Evolutionary conservation across 495 filamentous ascomycete genomes (phyloP).

Genomic region (Hypoxylon lenormandii): DNA sequence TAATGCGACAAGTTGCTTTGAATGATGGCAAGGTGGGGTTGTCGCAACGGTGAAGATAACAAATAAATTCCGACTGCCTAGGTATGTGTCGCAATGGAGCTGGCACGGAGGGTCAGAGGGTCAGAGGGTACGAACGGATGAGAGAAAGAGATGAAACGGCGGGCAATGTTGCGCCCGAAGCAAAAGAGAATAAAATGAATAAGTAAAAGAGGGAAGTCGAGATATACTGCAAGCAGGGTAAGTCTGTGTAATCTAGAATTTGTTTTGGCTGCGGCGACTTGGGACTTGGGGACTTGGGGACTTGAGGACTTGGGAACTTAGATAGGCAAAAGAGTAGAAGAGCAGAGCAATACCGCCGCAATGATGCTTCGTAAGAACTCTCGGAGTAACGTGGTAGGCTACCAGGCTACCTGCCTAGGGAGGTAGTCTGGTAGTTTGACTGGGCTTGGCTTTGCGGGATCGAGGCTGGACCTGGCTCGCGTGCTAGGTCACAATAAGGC

Average conservation of each 20-base stretch:
- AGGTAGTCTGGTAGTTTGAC: too few relatives aligned
- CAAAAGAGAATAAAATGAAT: not conserved
- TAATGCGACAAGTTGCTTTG: constrained; percentile 47
- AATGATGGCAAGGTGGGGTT: constrained; percentile 47
- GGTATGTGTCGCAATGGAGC: constrained; percentile 25
- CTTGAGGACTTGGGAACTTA: not conserved
- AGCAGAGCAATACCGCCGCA: constrained; percentile 39
- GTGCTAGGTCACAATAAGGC: constrained; percentile 19
- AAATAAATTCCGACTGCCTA: constrained; percentile 40
- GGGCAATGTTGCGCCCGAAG: not conserved
- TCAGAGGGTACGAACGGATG: constrained; percentile 11
- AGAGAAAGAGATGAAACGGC: not conserved
- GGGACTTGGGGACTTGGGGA: too few relatives aligned
- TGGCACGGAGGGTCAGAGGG: too few relatives aligned
- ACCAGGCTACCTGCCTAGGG: too few relatives aligned
- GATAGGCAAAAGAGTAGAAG: too few relatives aligned
- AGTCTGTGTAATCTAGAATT: constrained; percentile 3
- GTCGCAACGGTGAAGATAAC: constrained; percentile 50
- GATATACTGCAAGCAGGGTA: constrained; percentile 15
- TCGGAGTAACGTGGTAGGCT: constrained; percentile 25
- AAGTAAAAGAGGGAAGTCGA: not conserved
- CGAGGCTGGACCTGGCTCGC: constrained; percentile 32
- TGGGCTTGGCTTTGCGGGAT: constrained; percentile 26
- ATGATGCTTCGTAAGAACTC: constrained; percentile 36
- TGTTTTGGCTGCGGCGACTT: constrained; percentile 13